Evolutionary conservation across 441 rosid genomes (phyloP).

Genomic region (Erysimum cheiri): DNA sequence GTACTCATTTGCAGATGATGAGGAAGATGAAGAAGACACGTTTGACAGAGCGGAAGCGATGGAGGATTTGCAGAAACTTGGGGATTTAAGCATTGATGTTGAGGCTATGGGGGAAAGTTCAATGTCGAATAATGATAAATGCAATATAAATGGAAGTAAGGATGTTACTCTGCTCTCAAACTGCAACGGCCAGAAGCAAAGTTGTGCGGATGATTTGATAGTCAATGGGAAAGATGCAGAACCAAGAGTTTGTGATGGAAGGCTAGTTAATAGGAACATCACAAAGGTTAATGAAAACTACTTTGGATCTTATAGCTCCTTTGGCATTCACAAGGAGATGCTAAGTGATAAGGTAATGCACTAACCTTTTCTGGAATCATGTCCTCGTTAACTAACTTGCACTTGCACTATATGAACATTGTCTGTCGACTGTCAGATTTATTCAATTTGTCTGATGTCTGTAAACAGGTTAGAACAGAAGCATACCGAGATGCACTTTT

Average conservation of each 20-base stretch:
- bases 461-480: slow-evolving; percentile 75
- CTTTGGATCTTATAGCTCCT: slow-evolving; percentile 91
- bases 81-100: slow-evolving; percentile 48
- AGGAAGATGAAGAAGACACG: slow-evolving; percentile 65
- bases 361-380: slow-evolving; percentile 3
- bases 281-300: slow-evolving; percentile 75
- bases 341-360: slow-evolving; percentile 77
- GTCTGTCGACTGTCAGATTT: slow-evolving; percentile 1
- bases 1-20: slow-evolving; percentile 76
- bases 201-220: slow-evolving; percentile 40
- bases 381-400: slow-evolving; percentile 9
- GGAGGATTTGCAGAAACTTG: slow-evolving; percentile 57
- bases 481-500: slow-evolving; percentile 82
- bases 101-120: slow-evolving; percentile 43
- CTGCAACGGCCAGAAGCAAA: slow-evolving; percentile 37
- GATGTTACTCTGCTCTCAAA: slow-evolving; percentile 48
- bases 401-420: neutral
- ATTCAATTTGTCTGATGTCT: slow-evolving; percentile 14
- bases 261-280: slow-evolving; percentile 52
- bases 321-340: slow-evolving; percentile 93
- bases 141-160: slow-evolving; percentile 40
- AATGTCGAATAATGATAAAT: slow-evolving; percentile 29
- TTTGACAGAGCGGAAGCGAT: slow-evolving; percentile 57
- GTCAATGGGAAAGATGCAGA: slow-evolving; percentile 44
- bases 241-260: slow-evolving; percentile 44